Evolutionary conservation across 1,284 basidiomycete species (phyloP).

Genomic region (Athelia psychrophila): DNA sequence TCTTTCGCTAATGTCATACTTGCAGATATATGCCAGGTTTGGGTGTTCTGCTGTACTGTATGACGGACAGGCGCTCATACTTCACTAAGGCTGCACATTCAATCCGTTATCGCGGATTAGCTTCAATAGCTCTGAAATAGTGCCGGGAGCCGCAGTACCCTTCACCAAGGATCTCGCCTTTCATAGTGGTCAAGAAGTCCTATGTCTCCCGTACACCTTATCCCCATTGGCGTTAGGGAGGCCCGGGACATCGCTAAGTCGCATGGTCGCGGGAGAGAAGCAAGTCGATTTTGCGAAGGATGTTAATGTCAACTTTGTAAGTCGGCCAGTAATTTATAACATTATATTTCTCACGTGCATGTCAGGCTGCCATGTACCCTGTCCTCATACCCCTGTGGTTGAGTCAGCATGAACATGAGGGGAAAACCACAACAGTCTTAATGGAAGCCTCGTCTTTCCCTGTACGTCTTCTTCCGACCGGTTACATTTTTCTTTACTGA

Average conservation of each 20-base stretch:
- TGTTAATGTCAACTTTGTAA: neutral
- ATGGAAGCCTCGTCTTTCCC: neutral
- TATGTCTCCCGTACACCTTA: slow-evolving; percentile 39
- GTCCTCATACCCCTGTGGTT: neutral
- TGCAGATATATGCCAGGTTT: slow-evolving; percentile 1
- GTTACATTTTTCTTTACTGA: neutral
- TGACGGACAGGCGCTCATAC: neutral
- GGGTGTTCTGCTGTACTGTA: neutral
- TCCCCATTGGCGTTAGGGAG: slow-evolving; percentile 33
- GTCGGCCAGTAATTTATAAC: neutral
- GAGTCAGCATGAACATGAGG: neutral
- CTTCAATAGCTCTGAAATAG: neutral
- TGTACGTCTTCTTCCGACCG: neutral
- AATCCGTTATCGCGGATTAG: neutral
- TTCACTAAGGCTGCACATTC: neutral
- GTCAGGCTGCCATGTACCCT: neutral
- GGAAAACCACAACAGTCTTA: neutral
- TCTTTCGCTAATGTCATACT: neutral
- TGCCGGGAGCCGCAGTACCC: slow-evolving; percentile 16
- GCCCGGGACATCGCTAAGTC: slow-evolving; percentile 10
- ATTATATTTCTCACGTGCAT: neutral
- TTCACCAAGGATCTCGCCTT: slow-evolving; percentile 33
- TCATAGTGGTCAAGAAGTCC: slow-evolving; percentile 32
- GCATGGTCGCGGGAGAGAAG: neutral
- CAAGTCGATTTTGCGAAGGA: neutral